Base-by-base conservation (phyloP, 2,329 filamentous ascomycete species). In the Xylariaceae sp. region DNA sequence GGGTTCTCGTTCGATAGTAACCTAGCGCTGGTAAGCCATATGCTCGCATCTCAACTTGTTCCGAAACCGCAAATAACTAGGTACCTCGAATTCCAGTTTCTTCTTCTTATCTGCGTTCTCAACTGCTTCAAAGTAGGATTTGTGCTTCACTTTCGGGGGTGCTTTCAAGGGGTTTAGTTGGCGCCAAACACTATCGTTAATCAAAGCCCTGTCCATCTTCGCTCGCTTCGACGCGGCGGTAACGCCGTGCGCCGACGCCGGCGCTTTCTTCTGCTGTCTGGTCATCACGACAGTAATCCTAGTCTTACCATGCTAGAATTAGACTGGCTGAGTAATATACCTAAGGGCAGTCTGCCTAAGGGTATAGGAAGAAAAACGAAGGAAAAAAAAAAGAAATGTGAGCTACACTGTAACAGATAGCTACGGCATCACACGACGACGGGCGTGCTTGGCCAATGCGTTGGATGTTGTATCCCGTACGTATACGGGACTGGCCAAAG, bases 81-180 rank as follows among this genome's bases (percentile, higher is more conserved):
- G 49, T 78, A 85, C 83, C 80, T 83, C 62, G 58, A 79, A 78
- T 64, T 86, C 81, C 47, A 86, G 75, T 64, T 82, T 85, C 70
- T 81, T 81, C 66, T 81, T 81, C 68, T 83, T 85, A 66, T 85
- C 79, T 54, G 76, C 76, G 63, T 86, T 86, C 63, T 85, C 79
- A 55, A 84, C 78, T 57, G 84, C 76, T 68, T 86, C 83, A 63
- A 83, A 84, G 64, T 83, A 85, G 13, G 80, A 77, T 60, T 80
- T 77, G 67, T 86, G 80, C 64, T 83, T 83, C 41, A 75, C 70
- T 56, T 75, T 79, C 34, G 76, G 70, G 15, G 65, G 58, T 42
- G 60, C 59, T 55, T 70, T 69, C 16, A 67, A 55, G 2, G 67
- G 61, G 48, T 69, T 69, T 30, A 70, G 58, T 44, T 53, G 59